Evolutionary conservation across 1,284 basidiomycete species (phyloP).

Genomic region (Hemileia vastatrix): DNA sequence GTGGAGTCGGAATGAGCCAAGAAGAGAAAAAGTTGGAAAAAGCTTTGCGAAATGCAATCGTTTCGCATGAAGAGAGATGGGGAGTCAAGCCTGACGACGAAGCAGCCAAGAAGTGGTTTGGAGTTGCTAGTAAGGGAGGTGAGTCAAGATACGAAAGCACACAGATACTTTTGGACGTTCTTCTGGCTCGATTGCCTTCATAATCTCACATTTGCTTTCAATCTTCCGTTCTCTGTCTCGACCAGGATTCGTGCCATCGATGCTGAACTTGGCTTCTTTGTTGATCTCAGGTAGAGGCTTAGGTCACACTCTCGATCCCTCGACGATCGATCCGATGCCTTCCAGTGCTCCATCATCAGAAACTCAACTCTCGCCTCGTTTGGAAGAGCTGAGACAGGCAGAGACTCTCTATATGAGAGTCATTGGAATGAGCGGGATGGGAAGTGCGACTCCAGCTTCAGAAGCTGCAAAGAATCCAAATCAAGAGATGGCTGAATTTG

Average conservation of each 20-base stretch:
- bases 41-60: background rate
- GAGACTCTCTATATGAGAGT: background rate
- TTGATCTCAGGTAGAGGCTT: conserved; percentile 26
- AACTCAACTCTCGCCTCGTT: background rate
- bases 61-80: conserved; percentile 26
- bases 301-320: background rate
- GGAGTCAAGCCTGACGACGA: conserved; percentile 33
- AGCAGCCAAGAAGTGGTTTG: conserved; percentile 33
- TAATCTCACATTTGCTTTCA: background rate
- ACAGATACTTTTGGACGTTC: no score
- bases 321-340: background rate
- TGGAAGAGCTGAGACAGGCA: background rate
- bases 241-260: conserved; percentile 24
- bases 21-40: background rate
- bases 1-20: background rate
- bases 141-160: background rate
- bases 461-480: background rate
- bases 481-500: background rate
- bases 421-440: background rate
- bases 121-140: conserved; percentile 23
- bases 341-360: background rate
- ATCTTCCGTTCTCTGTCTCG: background rate
- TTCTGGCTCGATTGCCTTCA: background rate
- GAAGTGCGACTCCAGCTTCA: background rate
- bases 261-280: conserved; percentile 27